A percentile compares a stretch with the other conserved stretches of the same genome.
Conservation (phyloP, 257 asterid species). For the Solanum rostratum region DNA sequence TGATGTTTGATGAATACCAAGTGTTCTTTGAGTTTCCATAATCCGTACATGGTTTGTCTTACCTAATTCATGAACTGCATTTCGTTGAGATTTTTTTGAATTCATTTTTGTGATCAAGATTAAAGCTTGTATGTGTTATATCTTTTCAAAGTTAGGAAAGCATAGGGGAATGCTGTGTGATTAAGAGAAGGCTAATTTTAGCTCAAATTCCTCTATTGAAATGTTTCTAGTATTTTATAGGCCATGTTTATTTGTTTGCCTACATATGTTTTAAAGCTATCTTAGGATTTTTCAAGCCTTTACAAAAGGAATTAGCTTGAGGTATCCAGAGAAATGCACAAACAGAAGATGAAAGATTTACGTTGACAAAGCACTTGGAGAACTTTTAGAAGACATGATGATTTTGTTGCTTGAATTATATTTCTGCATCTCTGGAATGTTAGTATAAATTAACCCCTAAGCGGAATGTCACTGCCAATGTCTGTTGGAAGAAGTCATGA, state of each 20-base stretch:
- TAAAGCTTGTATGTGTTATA: background rate
- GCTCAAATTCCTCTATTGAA: background rate
- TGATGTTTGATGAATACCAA: background rate
- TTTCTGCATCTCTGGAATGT: background rate
- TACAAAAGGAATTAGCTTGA: background rate
- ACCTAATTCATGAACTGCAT: background rate
- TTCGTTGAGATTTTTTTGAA: background rate
- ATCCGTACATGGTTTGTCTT: background rate
- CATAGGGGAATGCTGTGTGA: background rate
- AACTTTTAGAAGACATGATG: background rate
- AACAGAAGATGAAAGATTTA: background rate
- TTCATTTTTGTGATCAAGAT: background rate
- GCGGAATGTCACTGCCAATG: background rate
- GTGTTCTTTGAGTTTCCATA: background rate
- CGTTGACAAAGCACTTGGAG: background rate
- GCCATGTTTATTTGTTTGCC: background rate
- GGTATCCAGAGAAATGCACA: background rate
- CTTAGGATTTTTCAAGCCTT: background rate
- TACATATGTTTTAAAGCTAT: background rate
- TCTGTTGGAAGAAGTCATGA: background rate
- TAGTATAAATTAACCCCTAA: background rate
- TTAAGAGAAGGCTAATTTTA: background rate
- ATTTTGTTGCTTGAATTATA: background rate
- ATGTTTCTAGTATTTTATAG: background rate
- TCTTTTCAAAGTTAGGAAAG: background rate